Conservation (phyloP, 2,329 filamentous ascomycete genomes). For the Phialophora tarda region DNA sequence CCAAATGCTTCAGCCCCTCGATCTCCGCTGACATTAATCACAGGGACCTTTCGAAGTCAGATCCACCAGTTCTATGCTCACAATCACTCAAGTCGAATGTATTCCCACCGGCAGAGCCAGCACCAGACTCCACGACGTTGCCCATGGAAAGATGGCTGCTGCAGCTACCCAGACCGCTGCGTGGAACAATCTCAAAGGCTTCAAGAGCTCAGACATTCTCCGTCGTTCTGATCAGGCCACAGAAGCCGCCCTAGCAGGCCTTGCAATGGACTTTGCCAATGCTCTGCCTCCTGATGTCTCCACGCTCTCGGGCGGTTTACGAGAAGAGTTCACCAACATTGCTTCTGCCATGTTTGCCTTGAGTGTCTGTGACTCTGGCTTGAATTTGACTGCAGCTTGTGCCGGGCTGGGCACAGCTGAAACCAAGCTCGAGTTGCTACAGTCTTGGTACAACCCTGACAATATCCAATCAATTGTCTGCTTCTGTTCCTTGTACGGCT, state of each 20-base stretch:
- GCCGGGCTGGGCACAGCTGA: constrained; percentile 25
- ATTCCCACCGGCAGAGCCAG: constrained; percentile 32
- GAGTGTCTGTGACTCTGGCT: constrained; percentile 32
- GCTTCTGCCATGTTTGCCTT: constrained; percentile 33
- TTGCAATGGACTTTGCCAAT: constrained; percentile 18
- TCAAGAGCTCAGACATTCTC: constrained; percentile 10
- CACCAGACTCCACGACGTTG: constrained; percentile 25
- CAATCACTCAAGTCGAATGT: constrained; percentile 36
- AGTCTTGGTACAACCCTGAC: constrained; percentile 29
- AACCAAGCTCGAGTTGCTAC: constrained; percentile 25
- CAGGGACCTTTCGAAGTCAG: constrained; percentile 35
- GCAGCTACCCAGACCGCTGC: constrained; percentile 6
- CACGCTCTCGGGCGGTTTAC: constrained; percentile 25
- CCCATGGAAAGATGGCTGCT: constrained; percentile 15
- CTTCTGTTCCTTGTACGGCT: constrained; percentile 31
- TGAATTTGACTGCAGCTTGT: constrained; percentile 31
- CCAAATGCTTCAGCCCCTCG: neutral
- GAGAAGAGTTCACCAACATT: constrained; percentile 23
- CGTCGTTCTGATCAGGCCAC: constrained; percentile 23
- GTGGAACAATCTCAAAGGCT: constrained; percentile 7
- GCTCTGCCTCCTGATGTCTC: constrained; percentile 27
- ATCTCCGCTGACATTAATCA: constrained; percentile 13
- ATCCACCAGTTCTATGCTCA: constrained; percentile 32
- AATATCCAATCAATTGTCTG: constrained; percentile 29
- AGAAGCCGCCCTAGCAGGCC: constrained; percentile 17